Evolutionary conservation across 2,329 filamentous ascomycete species (phyloP).

Genomic region (Venturia carpophila): DNA sequence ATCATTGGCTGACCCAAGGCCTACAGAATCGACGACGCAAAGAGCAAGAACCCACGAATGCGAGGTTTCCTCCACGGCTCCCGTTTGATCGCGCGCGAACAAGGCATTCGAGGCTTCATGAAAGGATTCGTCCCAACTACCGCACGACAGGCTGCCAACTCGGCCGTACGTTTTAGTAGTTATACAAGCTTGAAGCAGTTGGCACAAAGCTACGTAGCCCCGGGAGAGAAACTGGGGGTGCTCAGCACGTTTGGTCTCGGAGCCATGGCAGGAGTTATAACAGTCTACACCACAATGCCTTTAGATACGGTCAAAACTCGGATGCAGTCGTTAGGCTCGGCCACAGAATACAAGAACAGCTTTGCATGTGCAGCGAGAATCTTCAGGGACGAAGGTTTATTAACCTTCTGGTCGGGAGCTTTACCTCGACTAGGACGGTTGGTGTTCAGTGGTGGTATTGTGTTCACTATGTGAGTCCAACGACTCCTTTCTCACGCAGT

Average conservation of each 20-base stretch:
- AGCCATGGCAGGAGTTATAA: constrained; percentile 80
- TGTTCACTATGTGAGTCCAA: constrained; percentile 73
- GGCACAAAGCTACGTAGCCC: constrained; percentile 83
- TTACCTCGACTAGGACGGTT: constrained; percentile 75
- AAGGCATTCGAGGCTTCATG: constrained; percentile 87
- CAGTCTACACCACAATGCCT: constrained; percentile 64
- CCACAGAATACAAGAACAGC: constrained; percentile 74
- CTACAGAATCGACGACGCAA: constrained; percentile 82
- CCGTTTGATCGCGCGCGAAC: constrained; percentile 76
- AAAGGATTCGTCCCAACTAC: constrained; percentile 95
- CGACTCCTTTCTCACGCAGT: background rate
- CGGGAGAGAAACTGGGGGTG: constrained; percentile 87
- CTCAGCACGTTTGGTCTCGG: constrained; percentile 86
- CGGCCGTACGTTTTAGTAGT: constrained; percentile 79
- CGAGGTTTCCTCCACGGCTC: constrained; percentile 87
- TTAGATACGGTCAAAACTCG: constrained; percentile 93
- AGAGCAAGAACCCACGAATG: constrained; percentile 76
- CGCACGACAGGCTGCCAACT: constrained; percentile 89
- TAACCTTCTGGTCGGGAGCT: constrained; percentile 92
- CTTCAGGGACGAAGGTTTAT: constrained; percentile 76
- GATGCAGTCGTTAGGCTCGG: constrained; percentile 94
- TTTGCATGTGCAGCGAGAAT: constrained; percentile 76
- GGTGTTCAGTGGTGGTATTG: constrained; percentile 88
- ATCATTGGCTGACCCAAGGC: constrained; percentile 2
- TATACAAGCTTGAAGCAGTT: constrained; percentile 89